phyloP scores from a whole-genome alignment of 176 grass and related monocot species.

The Carex cristatella region DNA sequence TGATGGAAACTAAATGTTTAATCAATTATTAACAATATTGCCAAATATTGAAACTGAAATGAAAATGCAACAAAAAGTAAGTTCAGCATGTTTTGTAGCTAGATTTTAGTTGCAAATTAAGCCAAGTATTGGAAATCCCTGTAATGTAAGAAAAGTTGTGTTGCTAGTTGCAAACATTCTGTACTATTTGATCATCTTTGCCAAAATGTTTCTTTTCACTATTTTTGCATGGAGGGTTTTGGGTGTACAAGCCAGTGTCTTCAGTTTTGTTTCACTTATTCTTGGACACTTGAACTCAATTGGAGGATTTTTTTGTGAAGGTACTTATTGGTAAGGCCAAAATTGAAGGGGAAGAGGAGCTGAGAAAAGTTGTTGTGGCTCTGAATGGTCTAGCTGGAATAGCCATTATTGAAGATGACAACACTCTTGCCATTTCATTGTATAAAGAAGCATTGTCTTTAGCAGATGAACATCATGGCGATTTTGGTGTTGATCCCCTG shows the following conservation, averaged over 20 bases:
- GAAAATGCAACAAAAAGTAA: background rate
- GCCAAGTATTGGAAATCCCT: background rate
- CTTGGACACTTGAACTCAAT: background rate
- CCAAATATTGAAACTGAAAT: background rate
- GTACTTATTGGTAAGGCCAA: slow-evolving; percentile 95
- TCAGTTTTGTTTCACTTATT: background rate
- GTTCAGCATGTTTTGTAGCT: background rate
- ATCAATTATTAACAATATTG: background rate
- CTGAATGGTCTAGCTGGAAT: slow-evolving; percentile 91
- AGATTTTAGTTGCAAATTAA: background rate
- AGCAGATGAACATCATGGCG: slow-evolving; percentile 51
- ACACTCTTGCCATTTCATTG: slow-evolving; percentile 62
- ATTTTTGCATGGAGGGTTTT: background rate
- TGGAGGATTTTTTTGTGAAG: slow-evolving; percentile 37
- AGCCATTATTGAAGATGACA: slow-evolving; percentile 78
- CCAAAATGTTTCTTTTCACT: slow-evolving; percentile 6
- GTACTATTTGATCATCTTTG: slow-evolving; percentile 6
- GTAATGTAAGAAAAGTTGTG: background rate
- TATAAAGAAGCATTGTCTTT: slow-evolving; percentile 84
- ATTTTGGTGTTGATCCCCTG: slow-evolving; percentile 88
- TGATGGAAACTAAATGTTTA: background rate
- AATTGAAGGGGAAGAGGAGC: slow-evolving; percentile 96
- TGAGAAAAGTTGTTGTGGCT: slow-evolving; percentile 80
- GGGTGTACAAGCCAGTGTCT: background rate
- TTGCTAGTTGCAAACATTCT: background rate